Evolutionary conservation across 2,329 filamentous ascomycete species (phyloP), one percentile per base, ranked within the genome.

Genomic region (Colletotrichum musicola): DNA sequence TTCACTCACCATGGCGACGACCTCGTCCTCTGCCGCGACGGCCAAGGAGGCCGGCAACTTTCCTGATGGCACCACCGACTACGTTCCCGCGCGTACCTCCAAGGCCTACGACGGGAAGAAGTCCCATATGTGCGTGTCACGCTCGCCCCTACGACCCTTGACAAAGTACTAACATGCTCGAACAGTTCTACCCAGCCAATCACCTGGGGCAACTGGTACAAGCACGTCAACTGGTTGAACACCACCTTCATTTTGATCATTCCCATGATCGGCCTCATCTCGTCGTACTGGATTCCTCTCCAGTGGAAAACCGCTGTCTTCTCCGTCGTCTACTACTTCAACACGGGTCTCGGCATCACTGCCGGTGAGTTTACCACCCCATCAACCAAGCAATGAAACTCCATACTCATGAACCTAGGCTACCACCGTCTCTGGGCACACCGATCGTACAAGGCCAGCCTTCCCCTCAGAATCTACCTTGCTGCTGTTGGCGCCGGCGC

Each of bases 141-240:
- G 14, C 16, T 7, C 13, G 22, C 44, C 6, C 4, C 16, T 10
- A 13, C 7, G 27, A 27, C 42, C 14, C 14, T 25, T 0, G 1
- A 4, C 38, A 7, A 12, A 13, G 6, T 18, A 22, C 56, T 69
- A 25, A 69, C 2, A 1, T 25, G 4, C 2, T 25, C 10, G 9
- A 25, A 47, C 35, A 69, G 66, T 81, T 90, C 93, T 72, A 94
- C 97, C 72, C 88, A 89, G 71, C 92, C 92, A 66, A 91, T 97
- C 74, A 97, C 93, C 69, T 87, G 85, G 81, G 84, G 86, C 76
- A 97, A 97, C 85, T 96, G 93, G 93, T 90, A 94, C 83, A 92
- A 95, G 83, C 94, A 97, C 78, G 88, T 97, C 85, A 94, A 97
- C 87, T 97, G 94, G 94, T 87, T 97, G 73, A 97, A 97, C 81